phyloP scores from a whole-genome alignment of 2,329 filamentous ascomycete species.

The Dothidotthia symphoricarpi region DNA sequence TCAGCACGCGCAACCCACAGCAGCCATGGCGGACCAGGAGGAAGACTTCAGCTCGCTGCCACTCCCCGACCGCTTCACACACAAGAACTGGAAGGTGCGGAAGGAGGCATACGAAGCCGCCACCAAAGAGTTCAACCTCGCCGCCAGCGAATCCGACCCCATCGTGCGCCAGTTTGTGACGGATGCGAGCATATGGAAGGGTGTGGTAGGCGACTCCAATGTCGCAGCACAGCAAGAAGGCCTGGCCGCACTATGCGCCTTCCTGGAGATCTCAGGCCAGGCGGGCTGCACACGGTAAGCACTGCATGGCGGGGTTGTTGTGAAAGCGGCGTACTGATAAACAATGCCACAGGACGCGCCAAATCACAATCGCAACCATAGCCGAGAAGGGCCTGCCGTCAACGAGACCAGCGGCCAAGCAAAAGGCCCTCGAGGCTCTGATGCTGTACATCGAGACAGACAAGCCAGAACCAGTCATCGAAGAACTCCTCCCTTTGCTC shows the following conservation, averaged over 20 bases:
- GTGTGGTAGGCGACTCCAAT: constrained; percentile 88
- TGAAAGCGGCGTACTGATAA: constrained; percentile 19
- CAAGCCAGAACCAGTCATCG: constrained; percentile 77
- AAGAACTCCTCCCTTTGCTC: constrained; percentile 80
- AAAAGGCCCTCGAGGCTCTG: constrained; percentile 80
- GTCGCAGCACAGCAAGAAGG: constrained; percentile 96
- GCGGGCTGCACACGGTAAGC: constrained; percentile 71
- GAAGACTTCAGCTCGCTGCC: constrained; percentile 78
- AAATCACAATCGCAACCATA: constrained; percentile 71
- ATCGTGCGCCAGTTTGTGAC: constrained; percentile 84
- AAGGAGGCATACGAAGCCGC: constrained; percentile 95
- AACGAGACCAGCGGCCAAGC: constrained; percentile 83
- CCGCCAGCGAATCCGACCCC: constrained; percentile 80
- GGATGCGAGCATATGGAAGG: constrained; percentile 86
- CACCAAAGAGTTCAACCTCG: constrained; percentile 78
- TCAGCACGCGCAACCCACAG: constrained; percentile 8
- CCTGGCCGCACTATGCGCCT: constrained; percentile 81
- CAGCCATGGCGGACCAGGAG: constrained; percentile 73
- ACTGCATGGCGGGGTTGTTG: neutral
- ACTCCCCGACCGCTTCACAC: constrained; percentile 74
- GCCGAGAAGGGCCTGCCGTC: constrained; percentile 90
- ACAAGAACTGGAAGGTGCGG: constrained; percentile 97
- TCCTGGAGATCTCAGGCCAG: constrained; percentile 83
- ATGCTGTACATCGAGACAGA: constrained; percentile 90
- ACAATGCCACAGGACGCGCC: constrained; percentile 61